Base-by-base conservation (phyloP, 129 eudicot species). In the Flaveria sonorensis region DNA sequence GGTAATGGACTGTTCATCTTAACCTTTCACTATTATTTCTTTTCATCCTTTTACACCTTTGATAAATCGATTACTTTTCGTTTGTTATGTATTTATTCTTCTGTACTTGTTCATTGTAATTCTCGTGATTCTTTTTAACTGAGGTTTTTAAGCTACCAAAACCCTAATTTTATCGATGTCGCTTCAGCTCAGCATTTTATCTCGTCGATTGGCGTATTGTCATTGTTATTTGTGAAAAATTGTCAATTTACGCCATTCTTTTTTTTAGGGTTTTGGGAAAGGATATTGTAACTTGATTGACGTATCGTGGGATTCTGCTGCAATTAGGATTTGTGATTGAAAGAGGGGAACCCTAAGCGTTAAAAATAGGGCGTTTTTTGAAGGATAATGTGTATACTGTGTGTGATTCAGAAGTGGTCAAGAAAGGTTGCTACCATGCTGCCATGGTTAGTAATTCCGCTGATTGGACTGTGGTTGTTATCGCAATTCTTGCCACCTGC, bases 351-450 rank as follows among this genome's bases (percentile, higher is more conserved):
- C 26, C 83, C 81, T 23, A 60, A 61, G 64, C 55, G 2, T 71
- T 32, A 46, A 71, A 21, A 76, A 64, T 77, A 76, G 77, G 85
- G 78, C 48, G 77, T 60, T 51, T 59, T 70, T 50, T 60, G 72
- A 63, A 81, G 92, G 94, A 92, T 92, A 90, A 92, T 92, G 98
- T 92, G 98, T 88, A 89, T 89, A 86, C 87, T 92, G 53, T 92
- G 98, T 66, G 96, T 86, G 79, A 86, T 92, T 85, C 96, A 90
- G 86, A 92, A 86, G 90, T 92, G 96, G 94, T 92, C 98, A 60
- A 81, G 98, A 83, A 78, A 89, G 80, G 84, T 90, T 80, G 98
- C 98, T 79, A 92, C 98, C 83, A 90, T 92, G 98, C 84, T 92
- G 46, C 98, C 98, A 65, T 92, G 98, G 98, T 67, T 92, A 78